Evolutionary conservation across 2,329 filamentous ascomycete genomes (phyloP).

Genomic region (Sarocladiaceae sp.): DNA sequence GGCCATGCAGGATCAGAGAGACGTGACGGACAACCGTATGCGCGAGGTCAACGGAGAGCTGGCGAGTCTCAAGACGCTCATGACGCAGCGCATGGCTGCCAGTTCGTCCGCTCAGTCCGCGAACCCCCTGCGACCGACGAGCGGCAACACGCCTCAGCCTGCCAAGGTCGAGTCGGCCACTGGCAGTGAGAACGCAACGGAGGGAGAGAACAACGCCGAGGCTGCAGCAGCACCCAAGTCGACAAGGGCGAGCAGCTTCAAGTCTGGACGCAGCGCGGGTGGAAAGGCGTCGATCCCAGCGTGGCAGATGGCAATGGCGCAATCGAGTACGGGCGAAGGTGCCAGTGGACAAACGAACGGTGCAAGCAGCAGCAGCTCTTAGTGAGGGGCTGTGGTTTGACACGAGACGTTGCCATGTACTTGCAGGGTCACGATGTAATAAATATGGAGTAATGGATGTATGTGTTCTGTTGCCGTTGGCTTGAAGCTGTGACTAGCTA

Average conservation of each 20-base stretch:
- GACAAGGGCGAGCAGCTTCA: constrained; percentile 20
- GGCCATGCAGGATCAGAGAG: constrained; percentile 82
- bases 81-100: constrained; percentile 56
- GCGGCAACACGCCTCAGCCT: constrained; percentile 13
- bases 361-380: constrained; percentile 6
- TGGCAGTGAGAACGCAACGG: constrained; percentile 19
- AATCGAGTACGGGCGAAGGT: constrained; percentile 32
- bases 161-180: constrained; percentile 16
- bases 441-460: background rate
- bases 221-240: constrained; percentile 20
- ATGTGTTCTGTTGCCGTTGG: background rate
- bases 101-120: constrained; percentile 18
- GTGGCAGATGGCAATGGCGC: constrained; percentile 70
- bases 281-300: constrained; percentile 66
- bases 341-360: background rate
- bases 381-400: background rate
- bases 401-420: background rate
- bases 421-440: too few species aligned
- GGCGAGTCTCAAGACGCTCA: constrained; percentile 84
- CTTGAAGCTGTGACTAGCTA: too few species aligned
- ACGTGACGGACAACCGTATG: constrained; percentile 71
- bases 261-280: constrained; percentile 35
- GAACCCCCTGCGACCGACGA: constrained; percentile 19
- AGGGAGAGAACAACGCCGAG: background rate
- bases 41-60: constrained; percentile 83